Base-by-base conservation (phyloP, 1,284 basidiomycete genomes). In the Cutaneotrichosporon spelunceum region DNA sequence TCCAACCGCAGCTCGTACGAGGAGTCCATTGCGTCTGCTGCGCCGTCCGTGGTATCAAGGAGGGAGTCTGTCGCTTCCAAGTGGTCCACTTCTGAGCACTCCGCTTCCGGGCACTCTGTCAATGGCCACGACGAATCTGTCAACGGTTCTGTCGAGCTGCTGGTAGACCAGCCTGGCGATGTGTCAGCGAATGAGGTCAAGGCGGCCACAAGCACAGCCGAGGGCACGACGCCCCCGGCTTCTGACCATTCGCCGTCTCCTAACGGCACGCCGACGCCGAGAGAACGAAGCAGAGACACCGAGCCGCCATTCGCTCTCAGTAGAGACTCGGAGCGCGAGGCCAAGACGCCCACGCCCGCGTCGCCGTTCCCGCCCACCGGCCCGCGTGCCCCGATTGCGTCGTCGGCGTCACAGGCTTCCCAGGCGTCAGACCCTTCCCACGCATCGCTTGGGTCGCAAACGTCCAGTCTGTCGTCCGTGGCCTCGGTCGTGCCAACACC, bases 321-420 rank as follows among this genome's bases (percentile, higher is more conserved):
- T 6, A n/a, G 13, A 29, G 26, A 50, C 48, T 50, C 48, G 13
- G 48, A 50, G 48, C 27, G 48, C 13, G 19, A 16, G n/a, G 19
- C 27, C 24, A 50, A 50, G 48, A 50, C 48, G 16, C 48, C 48
- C 10, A 50, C 48, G 26, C 48, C 48, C 5, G 48, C 48, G 13
- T 50, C 48, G 14, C 48, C 48, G 26, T 30, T 50, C 48, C 48
- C 48, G 8, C 26, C 48, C 5, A n/a, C 27, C 5, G 14, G 27
- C 3, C 29, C 27, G 48, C 48, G 26, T 14, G 30, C 48, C 27
- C 48, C 26, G 13, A 30, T 27, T 16, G 48, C 48, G 8, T 26
- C 48, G 19, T 50, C 48, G 8, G 11, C 48, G 19, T 50, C 45
- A 11, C 36, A 39, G 36, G 39, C 39, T 16, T 42, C 39, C 19